Percentiles rank a stretch among this genome's conserved stretches.
These are phyloP conservation scores for Zasmidium cellare DNA, from an alignment of 2,329 filamentous ascomycete species.

Conservation along the genomic window DNA sequence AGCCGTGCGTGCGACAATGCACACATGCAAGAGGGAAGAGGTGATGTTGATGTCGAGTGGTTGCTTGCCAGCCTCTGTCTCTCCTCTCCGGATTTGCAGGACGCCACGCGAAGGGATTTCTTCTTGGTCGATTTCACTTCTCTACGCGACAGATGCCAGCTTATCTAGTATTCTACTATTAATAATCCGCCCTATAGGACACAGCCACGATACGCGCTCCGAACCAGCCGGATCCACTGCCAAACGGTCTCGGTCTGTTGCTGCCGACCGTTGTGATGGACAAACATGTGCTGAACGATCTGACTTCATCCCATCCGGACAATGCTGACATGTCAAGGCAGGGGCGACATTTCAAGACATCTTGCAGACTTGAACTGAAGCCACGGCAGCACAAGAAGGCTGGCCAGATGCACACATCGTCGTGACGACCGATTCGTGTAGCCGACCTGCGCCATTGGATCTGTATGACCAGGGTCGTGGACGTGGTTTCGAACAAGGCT, in stretches of 20 bases:
- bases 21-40: neutral
- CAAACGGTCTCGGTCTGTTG: neutral
- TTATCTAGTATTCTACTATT: neutral
- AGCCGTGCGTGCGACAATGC: neutral
- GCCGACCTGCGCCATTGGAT: neutral
- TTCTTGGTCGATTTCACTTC: neutral
- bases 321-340: neutral
- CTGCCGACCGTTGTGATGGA: neutral
- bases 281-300: neutral
- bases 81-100: neutral
- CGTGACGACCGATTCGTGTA: slow-evolving; percentile 2
- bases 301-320: neutral
- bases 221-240: neutral
- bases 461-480: neutral
- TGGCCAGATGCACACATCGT: neutral
- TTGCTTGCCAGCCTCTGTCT: neutral
- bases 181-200: neutral
- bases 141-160: neutral
- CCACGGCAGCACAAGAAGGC: neutral
- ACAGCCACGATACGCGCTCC: neutral
- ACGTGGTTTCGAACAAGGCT: neutral
- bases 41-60: neutral
- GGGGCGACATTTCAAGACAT: neutral
- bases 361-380: neutral
- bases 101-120: neutral